phyloP scores from a whole-genome alignment of 768 basidiomycete species.

The Lactarius pseudohatsudake region DNA sequence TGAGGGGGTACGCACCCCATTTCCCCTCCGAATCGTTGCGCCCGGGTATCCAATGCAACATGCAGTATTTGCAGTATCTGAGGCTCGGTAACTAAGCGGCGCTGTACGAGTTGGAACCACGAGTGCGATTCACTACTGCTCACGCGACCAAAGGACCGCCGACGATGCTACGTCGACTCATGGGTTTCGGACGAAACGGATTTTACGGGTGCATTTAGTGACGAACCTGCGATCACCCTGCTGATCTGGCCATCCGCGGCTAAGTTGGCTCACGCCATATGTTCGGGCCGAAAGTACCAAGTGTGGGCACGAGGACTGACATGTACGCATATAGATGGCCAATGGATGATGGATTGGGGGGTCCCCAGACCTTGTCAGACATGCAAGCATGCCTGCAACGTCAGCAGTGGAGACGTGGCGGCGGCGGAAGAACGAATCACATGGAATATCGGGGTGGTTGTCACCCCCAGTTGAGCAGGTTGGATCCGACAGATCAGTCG shows the following conservation, averaged over 20 bases:
- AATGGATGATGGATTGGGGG: background rate
- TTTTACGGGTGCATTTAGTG: background rate
- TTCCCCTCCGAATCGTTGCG: background rate
- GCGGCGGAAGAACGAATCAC: constrained; percentile 9
- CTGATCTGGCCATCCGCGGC: background rate
- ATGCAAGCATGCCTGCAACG: background rate
- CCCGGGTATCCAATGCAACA: background rate
- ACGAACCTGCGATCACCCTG: background rate
- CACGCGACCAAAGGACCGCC: background rate
- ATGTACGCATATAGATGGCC: background rate
- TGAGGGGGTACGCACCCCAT: background rate
- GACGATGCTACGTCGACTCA: background rate
- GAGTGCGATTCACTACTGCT: background rate
- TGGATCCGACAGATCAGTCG: background rate
- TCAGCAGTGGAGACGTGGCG: background rate
- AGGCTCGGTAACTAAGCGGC: background rate
- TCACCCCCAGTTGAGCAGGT: background rate
- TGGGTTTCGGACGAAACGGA: background rate
- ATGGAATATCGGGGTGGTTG: constrained; percentile 3
- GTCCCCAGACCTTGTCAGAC: background rate
- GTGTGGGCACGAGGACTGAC: constrained; percentile 18
- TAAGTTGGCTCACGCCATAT: background rate
- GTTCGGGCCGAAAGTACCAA: constrained; percentile 11
- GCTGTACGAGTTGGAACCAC: background rate
- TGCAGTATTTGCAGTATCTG: background rate